These are phyloP conservation scores for Xylaria cubensis DNA, from an alignment of 495 filamentous ascomycete genomes.

Conservation along the genomic window DNA sequence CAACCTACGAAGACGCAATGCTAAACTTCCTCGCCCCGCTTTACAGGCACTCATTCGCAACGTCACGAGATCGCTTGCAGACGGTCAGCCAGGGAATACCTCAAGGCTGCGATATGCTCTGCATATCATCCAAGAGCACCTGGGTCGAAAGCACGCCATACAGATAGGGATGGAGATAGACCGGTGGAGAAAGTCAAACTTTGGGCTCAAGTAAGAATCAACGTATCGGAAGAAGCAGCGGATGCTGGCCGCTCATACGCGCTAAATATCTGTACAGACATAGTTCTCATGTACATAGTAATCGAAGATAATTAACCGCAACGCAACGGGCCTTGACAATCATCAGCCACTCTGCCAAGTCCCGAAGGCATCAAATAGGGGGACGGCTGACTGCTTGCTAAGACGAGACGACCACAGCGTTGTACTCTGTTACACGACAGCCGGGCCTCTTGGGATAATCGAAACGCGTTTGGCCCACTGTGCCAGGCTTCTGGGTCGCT, in stretches of 20 bases:
- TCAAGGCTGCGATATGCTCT: slow-evolving; percentile 49
- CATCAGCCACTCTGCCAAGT: not conserved
- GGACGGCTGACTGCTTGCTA: slow-evolving; percentile 18
- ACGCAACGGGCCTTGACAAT: not conserved
- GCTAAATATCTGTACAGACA: not conserved
- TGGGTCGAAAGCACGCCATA: slow-evolving; percentile 40
- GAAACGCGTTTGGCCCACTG: slow-evolving; percentile 21
- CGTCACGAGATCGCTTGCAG: slow-evolving; percentile 47
- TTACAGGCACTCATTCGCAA: slow-evolving; percentile 46
- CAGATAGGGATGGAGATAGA: slow-evolving; percentile 33
- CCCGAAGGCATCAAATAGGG: slow-evolving; percentile 2
- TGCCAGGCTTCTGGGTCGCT: not conserved
- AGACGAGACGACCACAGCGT: slow-evolving; percentile 17
- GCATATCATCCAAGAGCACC: slow-evolving; percentile 38
- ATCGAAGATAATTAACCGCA: not conserved
- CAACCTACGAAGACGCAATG: slow-evolving; percentile 38
- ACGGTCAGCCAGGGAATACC: slow-evolving; percentile 44
- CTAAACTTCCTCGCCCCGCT: slow-evolving; percentile 33
- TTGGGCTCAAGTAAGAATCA: not conserved
- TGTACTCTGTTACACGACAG: slow-evolving; percentile 29
- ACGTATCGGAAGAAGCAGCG: not conserved
- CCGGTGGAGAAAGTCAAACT: slow-evolving; percentile 37
- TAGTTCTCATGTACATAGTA: slow-evolving; percentile 22
- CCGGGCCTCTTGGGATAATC: slow-evolving; percentile 23
- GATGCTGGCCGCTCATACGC: not conserved